Evolutionary conservation across 2,329 filamentous ascomycete genomes (phyloP).

Genomic region (Pestalotiopsis sp.): DNA sequence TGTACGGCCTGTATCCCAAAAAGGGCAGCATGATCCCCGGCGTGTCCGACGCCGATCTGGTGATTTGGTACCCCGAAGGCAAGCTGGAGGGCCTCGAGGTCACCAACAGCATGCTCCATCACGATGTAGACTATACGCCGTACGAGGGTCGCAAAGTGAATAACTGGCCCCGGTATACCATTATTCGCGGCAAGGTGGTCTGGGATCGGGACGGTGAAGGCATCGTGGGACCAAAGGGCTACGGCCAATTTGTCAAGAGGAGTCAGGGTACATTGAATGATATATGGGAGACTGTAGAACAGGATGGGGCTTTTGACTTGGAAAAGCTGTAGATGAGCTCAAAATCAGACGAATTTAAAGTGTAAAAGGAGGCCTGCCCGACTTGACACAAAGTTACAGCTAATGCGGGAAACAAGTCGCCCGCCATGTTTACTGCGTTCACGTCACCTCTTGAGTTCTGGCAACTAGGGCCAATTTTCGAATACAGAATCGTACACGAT

Average conservation of each 20-base stretch:
- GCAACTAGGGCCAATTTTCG: no score
- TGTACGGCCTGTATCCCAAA: constrained; percentile 55
- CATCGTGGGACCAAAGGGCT: constrained; percentile 37
- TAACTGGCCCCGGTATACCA: constrained; percentile 64
- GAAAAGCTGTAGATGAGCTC: constrained; percentile 30
- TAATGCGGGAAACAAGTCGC: no score
- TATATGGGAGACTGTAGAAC: constrained; percentile 31
- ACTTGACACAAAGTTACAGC: no score
- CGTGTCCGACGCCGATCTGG: constrained; percentile 55
- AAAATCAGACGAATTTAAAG: not conserved
- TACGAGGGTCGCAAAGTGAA: constrained; percentile 58
- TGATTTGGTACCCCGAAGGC: constrained; percentile 56
- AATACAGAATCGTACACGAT: no score
- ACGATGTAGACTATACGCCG: constrained; percentile 64
- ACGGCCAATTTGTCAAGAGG: constrained; percentile 20
- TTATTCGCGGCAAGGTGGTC: constrained; percentile 59
- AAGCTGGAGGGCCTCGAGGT: constrained; percentile 42
- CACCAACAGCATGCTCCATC: constrained; percentile 58
- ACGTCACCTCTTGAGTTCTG: no score
- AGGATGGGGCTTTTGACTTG: constrained; percentile 21
- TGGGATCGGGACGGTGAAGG: constrained; percentile 59
- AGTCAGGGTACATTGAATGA: constrained; percentile 16
- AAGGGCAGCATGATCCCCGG: constrained; percentile 54
- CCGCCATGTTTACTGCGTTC: no score
- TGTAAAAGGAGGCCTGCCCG: not conserved